Conservation (phyloP, 2,329 filamentous ascomycete species). For the Nigrospora sphaerica region DNA sequence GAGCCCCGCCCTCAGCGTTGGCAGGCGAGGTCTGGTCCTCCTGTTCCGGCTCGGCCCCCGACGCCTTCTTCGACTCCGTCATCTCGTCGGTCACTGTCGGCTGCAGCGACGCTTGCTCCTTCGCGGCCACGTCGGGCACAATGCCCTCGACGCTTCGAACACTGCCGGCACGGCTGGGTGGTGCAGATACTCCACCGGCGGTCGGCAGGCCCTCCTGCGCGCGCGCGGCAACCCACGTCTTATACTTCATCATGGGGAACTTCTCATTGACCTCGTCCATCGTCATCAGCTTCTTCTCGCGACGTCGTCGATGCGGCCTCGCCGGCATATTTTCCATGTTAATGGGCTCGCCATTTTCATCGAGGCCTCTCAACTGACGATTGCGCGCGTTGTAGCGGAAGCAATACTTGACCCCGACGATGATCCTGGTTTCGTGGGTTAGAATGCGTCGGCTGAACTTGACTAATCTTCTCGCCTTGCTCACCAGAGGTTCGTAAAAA, state of each 20-base stretch:
- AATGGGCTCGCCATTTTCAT: conserved; percentile 80
- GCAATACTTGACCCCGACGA: conserved; percentile 98
- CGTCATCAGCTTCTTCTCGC: conserved; percentile 97
- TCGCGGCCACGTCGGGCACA: conserved; percentile 33
- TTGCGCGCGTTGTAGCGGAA: conserved; percentile 97
- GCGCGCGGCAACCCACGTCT: conserved; percentile 80
- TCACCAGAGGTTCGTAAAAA: conserved; percentile 98
- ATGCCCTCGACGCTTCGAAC: conserved; percentile 60
- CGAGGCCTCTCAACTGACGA: conserved; percentile 63
- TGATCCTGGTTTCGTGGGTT: conserved; percentile 64
- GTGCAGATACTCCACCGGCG: conserved; percentile 72
- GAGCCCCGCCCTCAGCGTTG: conserved; percentile 4
- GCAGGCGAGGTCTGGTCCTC: conserved; percentile 5
- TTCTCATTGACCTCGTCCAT: conserved; percentile 99
- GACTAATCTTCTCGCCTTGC: conserved; percentile 20
- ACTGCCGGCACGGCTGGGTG: conserved; percentile 66
- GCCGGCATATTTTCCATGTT: conserved; percentile 75
- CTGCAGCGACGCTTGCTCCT: conserved; percentile 31
- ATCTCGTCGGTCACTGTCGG: neutral
- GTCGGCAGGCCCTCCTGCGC: conserved; percentile 79
- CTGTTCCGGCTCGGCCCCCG: neutral
- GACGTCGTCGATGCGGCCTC: conserved; percentile 73
- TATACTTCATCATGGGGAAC: conserved; percentile 95
- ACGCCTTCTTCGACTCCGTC: neutral
- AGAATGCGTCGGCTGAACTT: neutral